Percentiles rank a stretch among this genome's conserved stretches.
Evolutionary conservation across 2,329 filamentous ascomycete species (phyloP).

Genomic region (Alternaria angustiovoidea): DNA sequence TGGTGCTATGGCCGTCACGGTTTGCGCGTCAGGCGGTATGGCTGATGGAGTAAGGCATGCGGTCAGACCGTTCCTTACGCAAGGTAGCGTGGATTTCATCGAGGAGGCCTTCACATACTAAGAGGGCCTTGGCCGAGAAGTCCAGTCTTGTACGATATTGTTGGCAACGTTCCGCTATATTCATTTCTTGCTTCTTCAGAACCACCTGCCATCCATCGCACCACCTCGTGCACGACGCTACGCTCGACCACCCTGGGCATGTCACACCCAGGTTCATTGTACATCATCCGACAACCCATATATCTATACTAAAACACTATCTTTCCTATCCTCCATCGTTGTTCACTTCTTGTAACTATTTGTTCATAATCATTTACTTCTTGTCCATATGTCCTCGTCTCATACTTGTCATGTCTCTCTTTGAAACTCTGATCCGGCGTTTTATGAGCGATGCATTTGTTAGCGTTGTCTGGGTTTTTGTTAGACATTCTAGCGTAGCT

Average conservation of each 20-base stretch:
- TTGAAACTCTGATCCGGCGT: conserved; percentile 17
- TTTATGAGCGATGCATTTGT: conserved; percentile 16
- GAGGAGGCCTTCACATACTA: conserved; percentile 73
- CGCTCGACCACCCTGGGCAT: conserved; percentile 7
- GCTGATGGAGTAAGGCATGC: conserved; percentile 67
- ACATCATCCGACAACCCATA: neutral
- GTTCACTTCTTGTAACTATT: conserved; percentile 37
- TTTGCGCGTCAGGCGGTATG: conserved; percentile 70
- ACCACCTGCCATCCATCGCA: conserved; percentile 6
- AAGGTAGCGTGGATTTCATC: conserved; percentile 66
- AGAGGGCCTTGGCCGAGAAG: neutral
- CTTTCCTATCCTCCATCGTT: conserved; percentile 1
- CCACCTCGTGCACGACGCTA: conserved; percentile 6
- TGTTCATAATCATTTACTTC: conserved; percentile 31
- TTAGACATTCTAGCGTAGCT: neutral
- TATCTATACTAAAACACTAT: conserved; percentile 16
- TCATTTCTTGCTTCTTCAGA: neutral
- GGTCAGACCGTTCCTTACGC: conserved; percentile 60
- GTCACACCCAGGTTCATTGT: conserved; percentile 6
- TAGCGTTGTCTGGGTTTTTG: conserved; percentile 1
- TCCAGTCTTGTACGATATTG: neutral
- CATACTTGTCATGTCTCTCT: conserved; percentile 31
- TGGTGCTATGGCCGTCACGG: conserved; percentile 68
- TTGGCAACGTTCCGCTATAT: conserved; percentile 3
- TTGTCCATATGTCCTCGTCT: conserved; percentile 10